Base-by-base conservation (phyloP, 352 stramenopile species). In the Phytophthora meadii region DNA sequence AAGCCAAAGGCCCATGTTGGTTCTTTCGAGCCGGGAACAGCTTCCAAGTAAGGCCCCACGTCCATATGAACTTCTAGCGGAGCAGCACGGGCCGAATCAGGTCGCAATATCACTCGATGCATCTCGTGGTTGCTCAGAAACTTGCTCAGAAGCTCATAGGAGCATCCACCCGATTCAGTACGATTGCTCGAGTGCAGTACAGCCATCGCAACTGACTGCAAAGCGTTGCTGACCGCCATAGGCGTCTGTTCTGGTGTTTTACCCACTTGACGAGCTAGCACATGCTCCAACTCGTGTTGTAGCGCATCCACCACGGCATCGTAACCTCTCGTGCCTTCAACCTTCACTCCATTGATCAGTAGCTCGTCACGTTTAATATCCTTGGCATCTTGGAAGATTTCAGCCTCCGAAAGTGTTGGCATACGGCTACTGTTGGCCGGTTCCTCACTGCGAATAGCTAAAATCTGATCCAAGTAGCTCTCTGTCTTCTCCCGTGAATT, bases 331-430 rank as follows among this genome's bases (percentile, higher is more conserved):
- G 73, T 74, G 9, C 84, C 82, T 47, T 73, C 49, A 5, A 88
- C 65, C 0, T 68, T 55, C 22, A 79, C 47, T 2, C 84, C 84
- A 66, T 92, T 89, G 25, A 94, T 77, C n/a, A 79, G 17, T 8
- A 94, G 32, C 37, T 92, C 81, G 56, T 94, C 86, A n/a, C 86
- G 82, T 34, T 77, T 68, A 54, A 94, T 86, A 64, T 94, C 86
- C 61, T 94, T 94, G 6, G 86, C 75, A 54, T 94, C 86, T 59
- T 94, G 86, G 49, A 90, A 90, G 25, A 71, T 77, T 47, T 92
- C 69, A 0, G 79, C 79, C 7, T 91, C 81, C 1, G 77, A 77
- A 3, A 92, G 61, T 4, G 25, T 67, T 6, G 25, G 82, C 22
- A 60, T 61, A 32, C 37, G 50, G 30, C 28, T 54, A 9, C 10